Percentiles rank a stretch among this genome's conserved stretches.
phyloP scores from a whole-genome alignment of 2,329 filamentous ascomycete genomes.

The Scedosporium boydii region DNA sequence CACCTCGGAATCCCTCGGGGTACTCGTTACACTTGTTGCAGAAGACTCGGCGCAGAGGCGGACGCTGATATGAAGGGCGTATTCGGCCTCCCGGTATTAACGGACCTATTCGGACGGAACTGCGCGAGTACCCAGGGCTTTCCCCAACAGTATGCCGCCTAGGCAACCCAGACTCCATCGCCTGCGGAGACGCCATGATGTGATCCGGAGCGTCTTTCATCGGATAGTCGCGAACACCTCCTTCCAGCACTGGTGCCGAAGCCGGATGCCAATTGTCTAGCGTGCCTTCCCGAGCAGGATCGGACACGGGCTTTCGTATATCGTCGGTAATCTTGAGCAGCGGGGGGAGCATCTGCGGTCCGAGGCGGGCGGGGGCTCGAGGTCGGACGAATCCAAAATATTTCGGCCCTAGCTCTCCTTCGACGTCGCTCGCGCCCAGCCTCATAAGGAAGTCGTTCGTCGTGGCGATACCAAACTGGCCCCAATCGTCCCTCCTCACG shows the following conservation, averaged over 20 bases:
- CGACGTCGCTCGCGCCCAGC: conserved; percentile 30
- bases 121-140: conserved; percentile 29
- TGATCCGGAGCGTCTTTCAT: conserved; percentile 8
- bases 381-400: conserved; percentile 5
- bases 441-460: conserved; percentile 39
- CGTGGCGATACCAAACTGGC: conserved; percentile 32
- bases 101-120: conserved; percentile 29
- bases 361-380: conserved; percentile 3
- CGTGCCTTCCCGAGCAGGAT: background rate
- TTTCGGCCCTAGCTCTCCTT: background rate
- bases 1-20: conserved; percentile 79
- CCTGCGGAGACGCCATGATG: conserved; percentile 20
- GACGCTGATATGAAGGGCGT: conserved; percentile 38
- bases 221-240: conserved; percentile 2
- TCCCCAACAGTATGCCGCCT: conserved; percentile 38
- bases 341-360: conserved; percentile 2
- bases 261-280: conserved; percentile 9
- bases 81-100: conserved; percentile 29
- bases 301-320: conserved; percentile 3
- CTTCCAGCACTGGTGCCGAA: conserved; percentile 7
- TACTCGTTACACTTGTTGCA: conserved; percentile 74
- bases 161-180: conserved; percentile 16
- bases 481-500: conserved; percentile 38
- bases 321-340: conserved; percentile 6
- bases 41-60: conserved; percentile 60